Conservation (phyloP, 1,284 basidiomycete genomes). For the Ganoderma boninense region DNA sequence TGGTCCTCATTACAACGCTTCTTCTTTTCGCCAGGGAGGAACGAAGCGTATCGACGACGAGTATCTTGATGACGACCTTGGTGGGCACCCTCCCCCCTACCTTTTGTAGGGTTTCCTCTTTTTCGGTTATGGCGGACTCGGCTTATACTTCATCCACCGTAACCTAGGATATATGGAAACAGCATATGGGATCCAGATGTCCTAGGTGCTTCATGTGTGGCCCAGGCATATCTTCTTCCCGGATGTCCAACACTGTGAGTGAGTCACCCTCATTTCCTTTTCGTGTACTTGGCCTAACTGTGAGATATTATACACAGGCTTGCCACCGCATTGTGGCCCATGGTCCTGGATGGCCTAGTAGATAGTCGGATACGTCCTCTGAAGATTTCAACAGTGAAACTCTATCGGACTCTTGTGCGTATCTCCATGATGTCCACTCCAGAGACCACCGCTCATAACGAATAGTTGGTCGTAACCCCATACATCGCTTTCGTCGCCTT, state of each 20-base stretch:
- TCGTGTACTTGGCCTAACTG: not conserved
- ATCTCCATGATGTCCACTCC: not conserved
- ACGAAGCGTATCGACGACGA: slow-evolving; percentile 29
- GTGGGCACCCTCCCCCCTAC: slow-evolving; percentile 26
- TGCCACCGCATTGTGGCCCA: slow-evolving; percentile 29
- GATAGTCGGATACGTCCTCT: slow-evolving; percentile 22
- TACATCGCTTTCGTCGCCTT: slow-evolving; percentile 33
- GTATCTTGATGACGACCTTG: slow-evolving; percentile 29
- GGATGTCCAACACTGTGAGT: slow-evolving; percentile 34
- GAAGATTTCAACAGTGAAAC: not conserved
- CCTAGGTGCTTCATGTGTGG: slow-evolving; percentile 29
- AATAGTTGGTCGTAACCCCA: slow-evolving; percentile 32
- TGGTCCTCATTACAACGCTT: slow-evolving; percentile 30
- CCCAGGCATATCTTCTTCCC: slow-evolving; percentile 32
- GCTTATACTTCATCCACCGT: not conserved
- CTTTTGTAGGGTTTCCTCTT: slow-evolving; percentile 26
- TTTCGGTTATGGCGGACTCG: not conserved
- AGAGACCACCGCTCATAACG: not conserved
- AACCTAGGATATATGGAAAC: slow-evolving; percentile 27
- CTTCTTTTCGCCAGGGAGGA: slow-evolving; percentile 21
- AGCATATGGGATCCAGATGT: slow-evolving; percentile 25
- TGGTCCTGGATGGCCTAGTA: slow-evolving; percentile 31
- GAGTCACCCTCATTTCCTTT: not conserved
- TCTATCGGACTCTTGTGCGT: slow-evolving; percentile 4
- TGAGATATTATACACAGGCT: slow-evolving; percentile 21